Evolutionary conservation across 805 yeast species (phyloP).

Genomic region (Nakazawaea sp.): DNA sequence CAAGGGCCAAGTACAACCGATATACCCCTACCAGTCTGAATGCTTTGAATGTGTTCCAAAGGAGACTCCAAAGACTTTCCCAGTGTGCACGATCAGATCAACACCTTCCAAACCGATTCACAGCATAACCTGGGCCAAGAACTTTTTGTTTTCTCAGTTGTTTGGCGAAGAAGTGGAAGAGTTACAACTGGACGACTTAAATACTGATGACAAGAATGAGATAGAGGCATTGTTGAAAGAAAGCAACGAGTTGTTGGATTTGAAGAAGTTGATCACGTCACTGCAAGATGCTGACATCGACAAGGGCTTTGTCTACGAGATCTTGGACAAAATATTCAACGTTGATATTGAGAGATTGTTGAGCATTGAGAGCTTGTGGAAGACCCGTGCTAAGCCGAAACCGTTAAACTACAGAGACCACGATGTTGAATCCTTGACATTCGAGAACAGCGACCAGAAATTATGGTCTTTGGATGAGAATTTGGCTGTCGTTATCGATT

Average conservation of each 20-base stretch:
- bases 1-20: conserved; percentile 91
- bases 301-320: conserved; percentile 28
- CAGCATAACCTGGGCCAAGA: conserved; percentile 96
- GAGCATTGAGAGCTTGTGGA: conserved; percentile 72
- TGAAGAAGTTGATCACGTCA: conserved; percentile 30
- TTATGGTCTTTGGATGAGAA: conserved; percentile 63
- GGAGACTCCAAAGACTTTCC: conserved; percentile 83
- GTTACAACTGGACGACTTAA: conserved; percentile 33
- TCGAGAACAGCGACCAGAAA: conserved; percentile 28
- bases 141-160: conserved; percentile 75
- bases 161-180: conserved; percentile 46
- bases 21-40: conserved; percentile 73
- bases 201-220: conserved; percentile 60
- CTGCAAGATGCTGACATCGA: conserved; percentile 14
- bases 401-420: conserved; percentile 40
- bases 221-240: conserved; percentile 60
- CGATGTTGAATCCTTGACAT: conserved; percentile 14
- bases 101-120: conserved; percentile 97
- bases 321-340: conserved; percentile 55
- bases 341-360: conserved; percentile 76
- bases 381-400: conserved; percentile 56
- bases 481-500: conserved; percentile 45
- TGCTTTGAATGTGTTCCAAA: conserved; percentile 91
- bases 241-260: conserved; percentile 53
- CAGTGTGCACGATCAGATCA: conserved; percentile 94